Base-by-base conservation (phyloP, 225 moss, liverwort and hornwort genomes). In the Asterella californica region DNA sequence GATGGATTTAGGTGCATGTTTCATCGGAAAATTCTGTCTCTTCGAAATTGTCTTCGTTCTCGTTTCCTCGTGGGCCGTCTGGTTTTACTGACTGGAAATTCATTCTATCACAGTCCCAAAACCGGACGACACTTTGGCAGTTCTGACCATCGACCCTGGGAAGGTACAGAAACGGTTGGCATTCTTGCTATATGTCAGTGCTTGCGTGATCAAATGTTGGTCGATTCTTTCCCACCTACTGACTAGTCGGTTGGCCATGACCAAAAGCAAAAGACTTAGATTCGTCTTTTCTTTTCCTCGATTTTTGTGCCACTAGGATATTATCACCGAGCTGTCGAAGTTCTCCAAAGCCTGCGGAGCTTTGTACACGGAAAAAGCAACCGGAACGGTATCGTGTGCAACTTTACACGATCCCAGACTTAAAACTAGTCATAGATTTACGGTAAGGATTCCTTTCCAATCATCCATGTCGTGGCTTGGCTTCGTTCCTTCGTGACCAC, bases 351-450 rank as follows among this genome's bases (percentile, higher is more conserved):
- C 22, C 2, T 79, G 68, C 33, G 79, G 79, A 53, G 79, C 79
- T 32, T 14, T 79, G 69, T 79, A 79, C 52, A 79, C 79, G 36
- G 79, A 79, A 55, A 79, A 79, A 27, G 79, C 79, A 19, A 79
- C 79, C 18, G 79, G 79, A 36, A 79, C 79, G 10, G 79, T 79
- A 22, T 79, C 79, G 0, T 68, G 79, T 60, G 68, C 79, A 52
- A 79, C 79, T 57, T 38, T 79, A 57, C 37, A 79, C 37, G 79
- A 79, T 54, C 79, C 79, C 10, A 69, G 55, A 55, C 36, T 21
- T 15, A 79, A 54, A 70, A 64, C 62, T 63, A 27, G 12, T 24
- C 46, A 46, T 24, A 64, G 46, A 48, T 65, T 57, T 59, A 76
- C 57, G 18, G 75, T 76, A 76, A 76, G 75, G 38, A 33, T 36